These are phyloP conservation scores for Cokeromyces recurvatus DNA, from an alignment of 371 early-diverging fungal species.

Conservation along the genomic window DNA sequence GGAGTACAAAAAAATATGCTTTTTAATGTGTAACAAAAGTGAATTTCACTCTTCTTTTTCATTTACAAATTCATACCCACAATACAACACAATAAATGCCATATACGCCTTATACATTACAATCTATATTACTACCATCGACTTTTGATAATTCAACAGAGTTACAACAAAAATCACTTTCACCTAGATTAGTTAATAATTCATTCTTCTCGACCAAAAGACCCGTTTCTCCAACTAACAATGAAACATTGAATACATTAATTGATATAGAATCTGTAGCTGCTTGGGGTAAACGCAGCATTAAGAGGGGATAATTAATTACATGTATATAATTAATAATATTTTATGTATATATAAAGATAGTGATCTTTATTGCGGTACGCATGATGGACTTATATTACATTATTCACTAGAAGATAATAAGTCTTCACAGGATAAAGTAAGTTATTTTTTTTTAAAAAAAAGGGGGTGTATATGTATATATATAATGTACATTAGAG, in stretches of 20 bases:
- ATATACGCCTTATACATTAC: constrained; percentile 44
- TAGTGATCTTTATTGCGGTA: constrained; percentile 67
- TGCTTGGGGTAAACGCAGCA: constrained; percentile 46
- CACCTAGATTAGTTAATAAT: constrained; percentile 12
- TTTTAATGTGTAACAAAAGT: too few species aligned
- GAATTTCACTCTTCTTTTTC: too few species aligned
- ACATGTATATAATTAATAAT: too few species aligned
- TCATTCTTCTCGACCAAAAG: constrained; percentile 32
- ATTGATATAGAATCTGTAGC: constrained; percentile 47
- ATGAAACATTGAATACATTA: constrained; percentile 9
- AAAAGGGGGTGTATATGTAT: too few species aligned
- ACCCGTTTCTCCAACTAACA: constrained; percentile 23
- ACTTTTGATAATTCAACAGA: too few species aligned
- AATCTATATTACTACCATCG: constrained; percentile 33
- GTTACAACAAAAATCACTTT: constrained; percentile 18
- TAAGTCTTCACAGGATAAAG: constrained; percentile 27
- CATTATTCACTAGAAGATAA: constrained; percentile 56
- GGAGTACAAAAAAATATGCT: too few species aligned
- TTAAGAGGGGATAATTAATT: too few species aligned
- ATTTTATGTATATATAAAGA: constrained; percentile 31
- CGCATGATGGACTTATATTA: constrained; percentile 67
- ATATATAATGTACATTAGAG: too few species aligned
- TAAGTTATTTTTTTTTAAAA: too few species aligned
- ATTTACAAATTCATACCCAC: too few species aligned
- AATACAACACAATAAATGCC: too few species aligned